A percentile compares a stretch with the other conserved stretches of the same genome.
These are phyloP conservation scores for Stachybotrys elegans DNA, from an alignment of 2,329 filamentous ascomycete genomes.

Conservation along the genomic window DNA sequence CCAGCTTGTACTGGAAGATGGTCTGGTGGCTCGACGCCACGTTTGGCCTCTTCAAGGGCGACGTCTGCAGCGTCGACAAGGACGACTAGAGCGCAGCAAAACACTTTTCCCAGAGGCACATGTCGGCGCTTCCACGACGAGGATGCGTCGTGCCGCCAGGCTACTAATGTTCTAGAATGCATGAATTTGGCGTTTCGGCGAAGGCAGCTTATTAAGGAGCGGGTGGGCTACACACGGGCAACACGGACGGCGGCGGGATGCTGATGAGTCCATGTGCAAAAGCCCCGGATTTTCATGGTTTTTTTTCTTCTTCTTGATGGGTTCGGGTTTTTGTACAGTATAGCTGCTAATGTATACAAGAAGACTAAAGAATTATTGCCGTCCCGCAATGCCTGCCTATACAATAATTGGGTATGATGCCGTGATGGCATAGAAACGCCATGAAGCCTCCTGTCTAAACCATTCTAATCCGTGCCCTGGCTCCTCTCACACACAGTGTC, in stretches of 20 bases:
- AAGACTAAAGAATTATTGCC: conserved; percentile 1
- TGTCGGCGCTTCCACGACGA: too few species aligned
- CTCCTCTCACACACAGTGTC: neutral
- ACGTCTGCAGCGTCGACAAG: conserved; percentile 53
- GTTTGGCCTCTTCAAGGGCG: conserved; percentile 54
- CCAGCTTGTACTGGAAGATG: conserved; percentile 63
- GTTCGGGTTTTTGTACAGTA: neutral
- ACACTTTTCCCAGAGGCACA: too few species aligned
- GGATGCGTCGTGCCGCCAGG: too few species aligned
- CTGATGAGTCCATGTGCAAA: too few species aligned
- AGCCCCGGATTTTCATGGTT: too few species aligned
- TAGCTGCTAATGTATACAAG: conserved; percentile 5
- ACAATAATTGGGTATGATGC: neutral
- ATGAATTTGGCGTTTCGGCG: too few species aligned
- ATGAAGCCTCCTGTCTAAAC: neutral
- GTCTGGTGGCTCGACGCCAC: conserved; percentile 58
- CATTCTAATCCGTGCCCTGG: neutral
- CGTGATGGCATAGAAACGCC: neutral
- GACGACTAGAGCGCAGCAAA: too few species aligned
- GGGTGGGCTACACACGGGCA: too few species aligned
- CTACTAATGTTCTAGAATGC: too few species aligned
- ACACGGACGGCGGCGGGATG: too few species aligned
- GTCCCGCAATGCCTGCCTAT: neutral
- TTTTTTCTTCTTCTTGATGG: too few species aligned
- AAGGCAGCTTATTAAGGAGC: too few species aligned